Evolutionary conservation across 2,329 filamentous ascomycete genomes (phyloP), one percentile per base, ranked within the genome.

Genomic region (Acrodontium crateriforme): DNA sequence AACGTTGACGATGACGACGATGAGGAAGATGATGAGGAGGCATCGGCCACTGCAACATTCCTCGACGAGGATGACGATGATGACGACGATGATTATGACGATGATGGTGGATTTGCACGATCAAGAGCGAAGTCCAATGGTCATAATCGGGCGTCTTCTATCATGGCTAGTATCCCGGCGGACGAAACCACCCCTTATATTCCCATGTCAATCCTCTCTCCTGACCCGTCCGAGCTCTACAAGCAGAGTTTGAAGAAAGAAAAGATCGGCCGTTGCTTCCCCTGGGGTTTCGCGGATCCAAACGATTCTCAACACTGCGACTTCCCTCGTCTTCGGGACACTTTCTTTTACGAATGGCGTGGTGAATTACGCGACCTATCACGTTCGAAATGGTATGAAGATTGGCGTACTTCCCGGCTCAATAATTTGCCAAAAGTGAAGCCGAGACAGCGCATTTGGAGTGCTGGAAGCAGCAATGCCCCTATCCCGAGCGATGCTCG

Each of bases 281-380:
- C 89, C 0, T 98, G 89, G 89, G 89, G 89, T 5, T 91, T 94
- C 44, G 89, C 89, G 4, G 83, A 95, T 49, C 89, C 89, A 1
- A 85, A 89, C 61, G 77, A 95, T 46, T 67, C 75, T 16, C 72
- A 80, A 44, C 89, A 98, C 59, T 98, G 89, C 58, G 89, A 98
- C 56, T 98, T 94, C 54, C 65, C 79, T 31, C 77, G 78, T 37
- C 68, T 98, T 41, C 89, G 89, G 58, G 85, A 95, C 34, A 76
- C 78, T 6, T 80, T 98, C 17, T 98, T 98, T 54, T 74, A 65
- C 40, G 87, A 95, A 49, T 98, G 89, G 89, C 78, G 87, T 27
- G 70, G 70, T 23, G 89, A 98, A 51, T 65, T 98, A 35, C 78
- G 87, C 35, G 83, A 93, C 54, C 79, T 83, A 28, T 92, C 83